Evolutionary conservation across 257 asterid genomes (phyloP), one percentile per base, ranked within the genome.

Genomic region (Nicotiana otophora): DNA sequence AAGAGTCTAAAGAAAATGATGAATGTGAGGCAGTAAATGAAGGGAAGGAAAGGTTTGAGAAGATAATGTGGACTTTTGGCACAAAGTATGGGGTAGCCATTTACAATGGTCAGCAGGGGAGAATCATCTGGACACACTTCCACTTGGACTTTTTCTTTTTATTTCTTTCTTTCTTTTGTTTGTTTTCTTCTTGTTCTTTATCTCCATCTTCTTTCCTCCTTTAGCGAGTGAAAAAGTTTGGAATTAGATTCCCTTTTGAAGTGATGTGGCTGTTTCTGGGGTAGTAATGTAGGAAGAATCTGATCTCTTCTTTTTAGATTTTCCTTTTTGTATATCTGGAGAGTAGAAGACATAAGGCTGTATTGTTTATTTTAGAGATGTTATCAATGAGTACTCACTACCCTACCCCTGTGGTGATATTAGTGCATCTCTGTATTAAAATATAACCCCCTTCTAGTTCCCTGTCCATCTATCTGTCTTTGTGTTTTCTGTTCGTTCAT

Each of bases 261-360:
- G 39, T 34, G 79, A 54, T 34, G 51, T 81, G 79, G 64, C 78
- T 70, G 67, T 53, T 34, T 66, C 36, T 81, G 62, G 84, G 81
- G 81, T 82, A 69, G 70, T 82, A 82, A 3, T 79, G 69, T 31
- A 67, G 3, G 68, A 58, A 54, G 84, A 81, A 81, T 68, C 65
- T 67, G 65, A 46, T 19, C 67, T 81, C 80, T 81, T 64, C 39
- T 81, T 68, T 81, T 68, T 33, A 28, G 80, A 34, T 54, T 34
- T 67, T 55, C 60, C 39, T 83, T 77, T 84, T 58, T 90, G 93
- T 87, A 86, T 58, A 91, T 91, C 91, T 89, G 84, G 84, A 84
- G 84, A 81, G 84, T 19, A 76, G 76, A 19, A 58, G 78, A 70
- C 58, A 19, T 39, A 28, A 77, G 87, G 77, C 86, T 84, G 83